Base-by-base conservation (phyloP, 257 asterid species). In the Plectranthus barbatus region DNA sequence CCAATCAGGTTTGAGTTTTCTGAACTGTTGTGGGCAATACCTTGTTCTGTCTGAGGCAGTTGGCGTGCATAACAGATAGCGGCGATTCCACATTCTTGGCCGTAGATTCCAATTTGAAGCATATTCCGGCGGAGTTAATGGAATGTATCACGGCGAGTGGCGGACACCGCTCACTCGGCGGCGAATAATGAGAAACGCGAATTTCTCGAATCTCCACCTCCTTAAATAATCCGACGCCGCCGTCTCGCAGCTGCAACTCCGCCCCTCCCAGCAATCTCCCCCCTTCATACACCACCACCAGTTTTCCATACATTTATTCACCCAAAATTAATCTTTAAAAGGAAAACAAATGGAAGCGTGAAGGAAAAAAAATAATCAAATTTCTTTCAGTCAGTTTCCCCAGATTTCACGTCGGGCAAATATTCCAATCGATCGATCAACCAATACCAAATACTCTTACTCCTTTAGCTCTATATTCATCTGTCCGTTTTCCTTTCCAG, bases 1-100 rank as follows among this genome's bases (percentile, higher is more conserved):
- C 56, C 51, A 51, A 56, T 66, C 71, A 64, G 74, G 55, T 60
- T 65, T 60, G 74, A 45, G 48, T 18, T 54, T 66, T 65, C 58
- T 66, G 71, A 70, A 20, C 59, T 69, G 67, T 56, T 68, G 61
- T 67, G 77, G 70, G 80, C 72, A 63, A 79, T 92, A 92, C 98
- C 98, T 92, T 92, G 83, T 86, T 88, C n/a, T 88, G 91, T 71
- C 84, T 83, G 95, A 92, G 93, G 79, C 98, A 92, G 71, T 84
- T 80, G 55, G 95, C 84, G 67, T 92, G 97, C 91, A 89, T 80
- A 74, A 70, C 66, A 37, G 83, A 77, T 60, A 92, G 95, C 81
- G 83, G 91, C 69, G 94, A 81, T 29, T 86, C 83, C 72, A 48
- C 83, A 67, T 67, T 65, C 79, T 66, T 69, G 53, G 54, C 84